Percentiles rank a stretch among this genome's conserved stretches.
These are phyloP conservation scores for Penicillium frequentans DNA, from an alignment of 2,329 filamentous ascomycete genomes.

Conservation along the genomic window DNA sequence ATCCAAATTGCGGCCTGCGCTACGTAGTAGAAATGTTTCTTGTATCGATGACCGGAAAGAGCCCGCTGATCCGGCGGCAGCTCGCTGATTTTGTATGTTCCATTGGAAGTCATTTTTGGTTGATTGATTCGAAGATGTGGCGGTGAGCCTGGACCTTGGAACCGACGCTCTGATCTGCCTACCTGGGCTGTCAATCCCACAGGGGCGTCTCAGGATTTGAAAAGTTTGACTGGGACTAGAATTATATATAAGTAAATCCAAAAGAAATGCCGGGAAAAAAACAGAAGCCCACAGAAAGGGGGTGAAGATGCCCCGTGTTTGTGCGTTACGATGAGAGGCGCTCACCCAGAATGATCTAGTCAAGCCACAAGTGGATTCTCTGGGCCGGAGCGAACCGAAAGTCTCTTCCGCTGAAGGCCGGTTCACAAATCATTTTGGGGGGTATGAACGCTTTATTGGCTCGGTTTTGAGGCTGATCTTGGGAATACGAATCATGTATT, in stretches of 20 bases:
- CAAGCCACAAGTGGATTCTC: conserved; percentile 14
- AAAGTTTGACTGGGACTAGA: neutral
- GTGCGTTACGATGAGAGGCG: conserved; percentile 12
- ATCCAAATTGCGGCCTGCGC: conserved; percentile 19
- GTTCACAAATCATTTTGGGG: neutral
- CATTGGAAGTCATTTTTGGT: conserved; percentile 3
- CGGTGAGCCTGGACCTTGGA: neutral
- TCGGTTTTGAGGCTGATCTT: neutral
- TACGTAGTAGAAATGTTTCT: conserved; percentile 14
- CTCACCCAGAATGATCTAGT: conserved; percentile 9
- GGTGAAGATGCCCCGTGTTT: conserved; percentile 5
- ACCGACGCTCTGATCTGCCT: neutral
- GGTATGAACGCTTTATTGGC: neutral
- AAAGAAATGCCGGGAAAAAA: neutral
- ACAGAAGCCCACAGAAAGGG: conserved; percentile 3
- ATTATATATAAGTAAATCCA: neutral
- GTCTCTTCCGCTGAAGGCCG: conserved; percentile 1
- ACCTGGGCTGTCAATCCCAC: neutral
- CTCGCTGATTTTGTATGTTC: conserved; percentile 19
- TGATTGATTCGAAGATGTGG: neutral
- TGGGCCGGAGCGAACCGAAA: conserved; percentile 14
- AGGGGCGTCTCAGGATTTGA: neutral
- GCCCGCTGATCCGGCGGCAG: conserved; percentile 19
- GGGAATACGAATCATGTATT: neutral
- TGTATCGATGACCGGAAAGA: conserved; percentile 16